These are phyloP conservation scores for Rhizoctonia solani DNA, from an alignment of 1,284 basidiomycete genomes.

Conservation along the genomic window DNA sequence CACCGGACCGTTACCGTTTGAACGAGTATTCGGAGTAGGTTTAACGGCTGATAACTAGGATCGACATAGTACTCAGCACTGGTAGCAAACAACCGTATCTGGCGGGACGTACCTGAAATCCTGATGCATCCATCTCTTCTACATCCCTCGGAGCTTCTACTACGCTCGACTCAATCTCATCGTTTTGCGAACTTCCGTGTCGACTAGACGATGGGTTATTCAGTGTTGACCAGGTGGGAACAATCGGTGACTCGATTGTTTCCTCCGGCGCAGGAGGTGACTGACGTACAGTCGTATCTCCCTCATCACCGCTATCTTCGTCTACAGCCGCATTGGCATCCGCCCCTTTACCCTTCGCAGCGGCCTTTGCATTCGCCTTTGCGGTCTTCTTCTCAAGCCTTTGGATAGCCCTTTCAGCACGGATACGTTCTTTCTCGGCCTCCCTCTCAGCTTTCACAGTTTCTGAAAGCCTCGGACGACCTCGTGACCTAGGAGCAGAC, in stretches of 20 bases:
- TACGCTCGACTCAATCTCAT: conserved; percentile 5
- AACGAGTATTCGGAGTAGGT: too few relatives aligned
- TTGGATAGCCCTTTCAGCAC: conserved; percentile 21
- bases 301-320: too few relatives aligned
- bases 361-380: conserved; percentile 6
- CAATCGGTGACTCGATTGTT: not conserved
- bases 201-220: not conserved
- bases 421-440: conserved; percentile 41
- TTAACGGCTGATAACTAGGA: too few relatives aligned
- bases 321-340: too few relatives aligned
- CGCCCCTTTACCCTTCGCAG: conserved; percentile 5
- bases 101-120: not conserved
- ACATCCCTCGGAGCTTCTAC: not conserved
- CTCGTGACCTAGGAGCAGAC: conserved; percentile 16
- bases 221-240: not conserved
- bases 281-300: too few relatives aligned
- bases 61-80: too few relatives aligned
- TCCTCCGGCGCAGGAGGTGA: too few relatives aligned
- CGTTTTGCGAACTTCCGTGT: not conserved
- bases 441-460: conserved; percentile 44
- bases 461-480: conserved; percentile 41
- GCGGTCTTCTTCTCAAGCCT: conserved; percentile 7
- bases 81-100: too few relatives aligned
- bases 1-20: not conserved
- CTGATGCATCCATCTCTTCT: not conserved